These are phyloP conservation scores for Scutellaria galericulata DNA, from an alignment of 257 asterid species.

Conservation along the genomic window DNA sequence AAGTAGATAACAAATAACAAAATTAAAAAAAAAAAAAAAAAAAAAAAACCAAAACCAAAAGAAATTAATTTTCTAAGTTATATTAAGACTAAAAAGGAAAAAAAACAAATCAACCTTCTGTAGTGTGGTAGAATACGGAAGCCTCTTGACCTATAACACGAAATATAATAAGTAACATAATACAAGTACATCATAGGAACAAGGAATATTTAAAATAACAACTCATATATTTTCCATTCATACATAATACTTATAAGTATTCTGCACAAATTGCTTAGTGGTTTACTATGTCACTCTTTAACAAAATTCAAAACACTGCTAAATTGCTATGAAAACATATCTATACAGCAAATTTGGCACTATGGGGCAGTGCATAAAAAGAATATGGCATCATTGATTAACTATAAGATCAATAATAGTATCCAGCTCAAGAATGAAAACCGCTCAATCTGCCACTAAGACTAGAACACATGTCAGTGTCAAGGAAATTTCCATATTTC, in stretches of 20 bases:
- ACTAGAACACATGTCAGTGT: background rate
- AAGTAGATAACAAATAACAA: conserved; percentile 24
- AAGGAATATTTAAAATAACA: conserved; percentile 7
- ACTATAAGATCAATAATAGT: background rate
- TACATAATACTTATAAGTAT: conserved; percentile 1
- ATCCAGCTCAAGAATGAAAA: conserved; percentile 9
- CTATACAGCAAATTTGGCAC: background rate
- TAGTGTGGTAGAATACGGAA: conserved; percentile 31
- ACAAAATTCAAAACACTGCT: background rate
- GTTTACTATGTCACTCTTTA: background rate
- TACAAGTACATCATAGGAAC: conserved; percentile 4
- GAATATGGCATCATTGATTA: background rate
- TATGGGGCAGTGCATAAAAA: background rate
- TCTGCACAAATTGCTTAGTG: background rate
- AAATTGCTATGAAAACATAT: background rate
- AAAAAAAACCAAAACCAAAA: conserved; percentile 9
- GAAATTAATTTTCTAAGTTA: conserved; percentile 13
- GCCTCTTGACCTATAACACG: conserved; percentile 58
- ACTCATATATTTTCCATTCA: conserved; percentile 19
- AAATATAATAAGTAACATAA: conserved; percentile 34
- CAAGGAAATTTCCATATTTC: conserved; percentile 21
- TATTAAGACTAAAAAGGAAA: conserved; percentile 9
- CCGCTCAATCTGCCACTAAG: conserved; percentile 13
- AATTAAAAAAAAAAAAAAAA: conserved; percentile 2
- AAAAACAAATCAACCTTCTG: conserved; percentile 48